Evolutionary conservation across 2,329 filamentous ascomycete species (phyloP), one percentile per base, ranked within the genome.

Genomic region (Apiospora marii): DNA sequence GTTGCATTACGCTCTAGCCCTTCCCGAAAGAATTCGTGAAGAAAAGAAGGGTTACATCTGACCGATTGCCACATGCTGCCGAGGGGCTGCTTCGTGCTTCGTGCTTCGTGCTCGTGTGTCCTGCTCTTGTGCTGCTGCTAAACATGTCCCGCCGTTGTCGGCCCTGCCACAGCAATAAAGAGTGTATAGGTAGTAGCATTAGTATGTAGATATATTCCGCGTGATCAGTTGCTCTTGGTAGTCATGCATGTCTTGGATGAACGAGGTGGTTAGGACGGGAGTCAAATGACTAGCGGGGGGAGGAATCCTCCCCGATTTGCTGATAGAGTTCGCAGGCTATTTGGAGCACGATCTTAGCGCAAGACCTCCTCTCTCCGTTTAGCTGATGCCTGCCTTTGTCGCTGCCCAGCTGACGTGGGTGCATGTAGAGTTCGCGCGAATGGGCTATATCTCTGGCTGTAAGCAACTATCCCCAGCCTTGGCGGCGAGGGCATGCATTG

Each of bases 241-340:
- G 58, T 24, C 58, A 64, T 64, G 30, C 58, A 41, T 64, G 53
- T 61, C 53, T 61, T 61, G 53, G 53, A 51, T 41, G 48, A 27
- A 16, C 13, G 51, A 58, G 24, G 30, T 34, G 51, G 51, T 34
- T 22, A 30, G 49, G 53, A 30, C 53, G 27, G 53, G 58, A 64
- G 58, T 64, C 58, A 64, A 41, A 41, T 64, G 58, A 64, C 58
- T 64, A 41, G 58, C 10, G 58, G 7, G 19, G 19, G 1, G 19
- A 64, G 58, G 58, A 64, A 41, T 41, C 58, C 34, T 64, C 58
- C 58, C 58, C 53, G 53, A 61, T 61, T 61, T 61, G 53, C 30
- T 61, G 53, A 16, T 27, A 58, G 51, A 37, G 16, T 37, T 61
- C 30, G 53, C 53, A 22, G 22, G 30, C 27, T 16, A 61, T 61